Base-by-base conservation (phyloP, 345 rosid genomes). In the Acer negundo region DNA sequence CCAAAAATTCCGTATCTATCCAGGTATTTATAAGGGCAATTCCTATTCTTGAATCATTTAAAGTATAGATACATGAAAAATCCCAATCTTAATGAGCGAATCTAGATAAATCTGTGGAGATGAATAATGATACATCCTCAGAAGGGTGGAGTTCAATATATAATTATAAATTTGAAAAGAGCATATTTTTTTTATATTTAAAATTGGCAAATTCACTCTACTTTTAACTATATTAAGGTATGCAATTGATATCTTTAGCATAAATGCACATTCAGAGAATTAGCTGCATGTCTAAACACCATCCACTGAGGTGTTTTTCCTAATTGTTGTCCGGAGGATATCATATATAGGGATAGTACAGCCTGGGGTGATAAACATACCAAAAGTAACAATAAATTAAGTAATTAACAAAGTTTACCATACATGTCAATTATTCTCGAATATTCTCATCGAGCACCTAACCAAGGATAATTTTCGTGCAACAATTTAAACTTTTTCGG, bases 291-390 rank as follows among this genome's bases (percentile, higher is more conserved):
- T 46, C 28, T 16, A 8, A 73, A 61, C 17, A 44, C 35, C 20
- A 42, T 62, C 22, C 13, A 55, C 49, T 6, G 66, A n/a, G 28
- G 26, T 42, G 69, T 72, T 40, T 71, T 68, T 64, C 40, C 65
- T 69, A 70, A 11, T 62, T 77, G 26, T 64, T 15, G 15, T 38
- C 63, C 8, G 13, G 17, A 69, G 28, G 49, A 19, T 75, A 40
- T 56, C 46, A 63, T 58, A 62, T 63, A 59, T 42, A 73, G 63
- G 67, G 61, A 75, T 4, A 67, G 65, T 12, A 73, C 73, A 77
- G 72, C 26, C 69, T 22, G 55, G 72, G 72, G 75, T 74, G 73
- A 56, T 53, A 70, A 24, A 55, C 2, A 28, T 47, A 38, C 38
- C 42, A 72, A 58, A 55, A 31, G 63, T 59, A 59, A 59, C 63